Base-by-base conservation (phyloP, 2,329 filamentous ascomycete genomes). In the Diaporthe vaccinii region DNA sequence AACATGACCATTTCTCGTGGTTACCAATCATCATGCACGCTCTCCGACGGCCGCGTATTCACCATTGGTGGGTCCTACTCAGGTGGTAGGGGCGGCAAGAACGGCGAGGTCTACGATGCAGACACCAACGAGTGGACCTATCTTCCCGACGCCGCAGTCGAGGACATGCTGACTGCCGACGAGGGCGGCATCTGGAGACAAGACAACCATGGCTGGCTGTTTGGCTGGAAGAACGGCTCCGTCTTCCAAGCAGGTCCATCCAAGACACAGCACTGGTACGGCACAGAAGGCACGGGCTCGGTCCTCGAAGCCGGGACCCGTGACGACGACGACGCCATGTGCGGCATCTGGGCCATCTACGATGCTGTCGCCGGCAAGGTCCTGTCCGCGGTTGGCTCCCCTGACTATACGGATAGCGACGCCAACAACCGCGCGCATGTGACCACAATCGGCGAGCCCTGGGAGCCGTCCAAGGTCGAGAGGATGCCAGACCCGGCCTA, bases 351-450 rank as follows among this genome's bases (percentile, higher is more conserved):
- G 7, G 85, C 89, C 76, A 91, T 92, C 89, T 91, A 88, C 77
- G 89, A 91, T 78, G 89, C 89, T 39, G 86, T 89, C 73, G 85
- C 86, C 1, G 90, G 90, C 44, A 90, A 90, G 80, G 91, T 91
- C 44, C 82, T 91, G 2, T 86, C 88, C 0, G 82, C 85, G 20
- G 90, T 90, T 14, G 90, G 89, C 12, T 81, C 86, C 0, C 81
- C 84, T 0, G 82, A 83, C 46, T 91, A 91, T 77, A 81, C 86
- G 39, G 77, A 85, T 69, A 82, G 82, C n/a, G 75, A 81, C 9
- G 86, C 86, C 1, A 86, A 85, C 0, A 81, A 80, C 8, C 84
- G 85, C 75, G 87, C 88, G 1, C 78, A 76, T 55, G 53, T 76
- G 17, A 76, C 81, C 10, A 68, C 65, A 3, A 68, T 68, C 46